phyloP scores from a whole-genome alignment of 768 basidiomycete species.

The Psilocybe cyanescens region DNA sequence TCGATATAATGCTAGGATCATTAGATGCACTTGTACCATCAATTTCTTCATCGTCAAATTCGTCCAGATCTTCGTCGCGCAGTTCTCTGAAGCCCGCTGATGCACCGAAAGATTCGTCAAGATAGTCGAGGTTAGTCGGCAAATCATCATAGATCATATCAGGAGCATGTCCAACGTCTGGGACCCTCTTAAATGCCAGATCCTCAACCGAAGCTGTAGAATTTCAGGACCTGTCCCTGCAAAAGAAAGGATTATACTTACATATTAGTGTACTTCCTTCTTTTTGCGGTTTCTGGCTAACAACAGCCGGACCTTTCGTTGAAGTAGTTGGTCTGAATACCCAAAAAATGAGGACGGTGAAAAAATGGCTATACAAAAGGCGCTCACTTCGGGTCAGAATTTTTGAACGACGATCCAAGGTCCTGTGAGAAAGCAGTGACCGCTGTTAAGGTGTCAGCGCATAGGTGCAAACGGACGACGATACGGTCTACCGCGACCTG shows the following conservation, averaged over 20 bases:
- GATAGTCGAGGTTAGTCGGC: slow-evolving; percentile 86
- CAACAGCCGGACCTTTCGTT: slow-evolving; percentile 18
- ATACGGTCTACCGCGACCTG: slow-evolving; percentile 63
- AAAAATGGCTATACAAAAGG: neutral
- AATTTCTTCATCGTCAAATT: slow-evolving; percentile 54
- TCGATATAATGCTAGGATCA: slow-evolving; percentile 48
- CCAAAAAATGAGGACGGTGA: neutral
- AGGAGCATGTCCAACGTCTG: slow-evolving; percentile 77
- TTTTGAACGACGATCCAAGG: slow-evolving; percentile 46
- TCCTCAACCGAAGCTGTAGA: slow-evolving; percentile 76
- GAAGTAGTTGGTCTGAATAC: slow-evolving; percentile 7
- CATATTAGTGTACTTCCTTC: slow-evolving; percentile 37
- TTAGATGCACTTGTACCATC: slow-evolving; percentile 27
- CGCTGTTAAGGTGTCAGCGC: slow-evolving; percentile 74
- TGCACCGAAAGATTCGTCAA: slow-evolving; percentile 81
- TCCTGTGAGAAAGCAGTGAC: slow-evolving; percentile 60
- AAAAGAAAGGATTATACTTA: slow-evolving; percentile 20
- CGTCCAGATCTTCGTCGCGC: slow-evolving; percentile 73
- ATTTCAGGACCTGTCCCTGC: neutral
- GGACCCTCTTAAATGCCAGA: slow-evolving; percentile 73
- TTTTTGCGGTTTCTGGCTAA: slow-evolving; percentile 18
- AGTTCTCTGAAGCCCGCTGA: slow-evolving; percentile 77
- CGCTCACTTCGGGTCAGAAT: slow-evolving; percentile 33
- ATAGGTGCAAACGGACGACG: slow-evolving; percentile 65
- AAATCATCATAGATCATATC: slow-evolving; percentile 94